Evolutionary conservation across 495 filamentous ascomycete species (phyloP), one percentile per base, ranked within the genome.

Genomic region (Chaetomium cochliodes): DNA sequence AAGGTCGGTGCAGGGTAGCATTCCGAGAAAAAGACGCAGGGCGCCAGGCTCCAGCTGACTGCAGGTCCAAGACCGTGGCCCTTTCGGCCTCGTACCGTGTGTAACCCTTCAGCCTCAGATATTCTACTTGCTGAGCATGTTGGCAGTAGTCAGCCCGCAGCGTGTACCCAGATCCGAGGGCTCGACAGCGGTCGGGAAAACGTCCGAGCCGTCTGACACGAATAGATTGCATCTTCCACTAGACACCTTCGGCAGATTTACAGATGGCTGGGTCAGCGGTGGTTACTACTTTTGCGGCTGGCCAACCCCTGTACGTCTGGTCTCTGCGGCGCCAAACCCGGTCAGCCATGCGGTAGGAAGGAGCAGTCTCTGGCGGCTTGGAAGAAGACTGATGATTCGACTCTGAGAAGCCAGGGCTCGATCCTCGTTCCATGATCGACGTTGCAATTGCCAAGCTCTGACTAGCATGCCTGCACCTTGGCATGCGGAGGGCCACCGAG

Each of bases 41-140:
- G 41, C 41, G 16, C 41, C 4, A n/a, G 20, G 33, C 28, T 37
- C n/a, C n/a, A 20, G 53, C 53, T 56, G 53, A 56, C 53, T 13
- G 33, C 53, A 41, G 53, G 33, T 22, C 53, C 28, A 30, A 30
- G 28, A 30, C 3, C 53, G 5, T 11, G 18, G 18, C 18, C 30
- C 6, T 56, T 56, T 25, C 16, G 52, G 53, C 53, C 18, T 56
- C 30, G 30, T 39, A 20, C 30, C 25, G 15, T 4, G 5, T 15
- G 28, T 56, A 39, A 50, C 20, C 52, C 26, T 39, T 56, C 53
- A 56, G 53, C 53, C 53, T 56, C 53, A 20, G 53, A 41, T n/a
- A 22, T 18, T 12, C 16, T n/a, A 15, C 26, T 7, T 22, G 13
- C 4, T 2, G 30, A n/a, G n/a, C 33, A 18, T 23, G n/a, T 13